Evolutionary conservation across 2,329 filamentous ascomycete species (phyloP), one percentile per base, ranked within the genome.

Genomic region (Tolypocladium nubicola): DNA sequence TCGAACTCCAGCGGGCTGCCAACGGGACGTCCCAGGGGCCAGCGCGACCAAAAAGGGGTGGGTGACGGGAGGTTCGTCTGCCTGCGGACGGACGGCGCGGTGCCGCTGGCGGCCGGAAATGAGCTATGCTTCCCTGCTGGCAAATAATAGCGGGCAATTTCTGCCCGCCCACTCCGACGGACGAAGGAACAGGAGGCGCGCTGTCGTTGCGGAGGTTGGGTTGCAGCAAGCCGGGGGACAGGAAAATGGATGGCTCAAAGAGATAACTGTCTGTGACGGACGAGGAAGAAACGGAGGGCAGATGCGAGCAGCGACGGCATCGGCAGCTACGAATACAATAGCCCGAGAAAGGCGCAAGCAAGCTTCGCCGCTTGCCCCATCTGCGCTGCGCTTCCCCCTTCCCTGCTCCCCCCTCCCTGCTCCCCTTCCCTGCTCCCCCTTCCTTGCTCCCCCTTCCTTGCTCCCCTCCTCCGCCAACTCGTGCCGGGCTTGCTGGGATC

Each of bases 31-130:
- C 39, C 14, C 47, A 35, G 19, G 30, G 16, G 16, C 19, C 30
- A 35, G 13, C 14, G 26, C 45, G 52, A 26, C 52, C 57, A 59
- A 60, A 57, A 59, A 39, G 57, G 57, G 57, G 52, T 43, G 58
- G 41, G 53, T 19, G 52, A 23, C 14, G 47, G 47, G n/a, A 23
- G 21, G 7, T 21, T 14, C 11, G 16, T 33, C 45, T 33, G 14
- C 23, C 23, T 26, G 43, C 43, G 33, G 45, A 30, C 7, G 30
- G 30, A 30, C 7, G 30, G 30, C 7, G 30, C 26, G 26, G 26
- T 49, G 45, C 45, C 45, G 23, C 45, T 7, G 45, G 16, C 47
- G 30, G 30, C 47, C 30, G 47, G 47, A 52, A 37, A 52, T 52
- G 30, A 52, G 47, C 19, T 49, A 10, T n/a, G 14, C 11, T n/a